Percentiles rank a stretch among this genome's conserved stretches.
Conservation (phyloP, 148 eudicot genomes). For the Silene latifolia region DNA sequence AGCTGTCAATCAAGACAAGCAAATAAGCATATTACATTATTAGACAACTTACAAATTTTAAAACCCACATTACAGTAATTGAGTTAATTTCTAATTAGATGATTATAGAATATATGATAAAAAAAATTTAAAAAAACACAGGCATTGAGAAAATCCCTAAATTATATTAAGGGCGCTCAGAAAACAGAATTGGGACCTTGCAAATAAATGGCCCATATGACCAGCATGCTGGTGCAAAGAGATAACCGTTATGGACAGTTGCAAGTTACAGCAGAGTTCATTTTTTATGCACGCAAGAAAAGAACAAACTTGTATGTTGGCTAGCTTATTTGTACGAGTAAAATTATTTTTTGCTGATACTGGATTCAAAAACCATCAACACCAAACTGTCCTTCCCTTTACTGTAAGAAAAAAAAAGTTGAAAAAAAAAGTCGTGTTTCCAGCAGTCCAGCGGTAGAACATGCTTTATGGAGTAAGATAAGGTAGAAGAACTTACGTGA, state of each 20-base stretch:
- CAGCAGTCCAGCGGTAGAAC: not conserved
- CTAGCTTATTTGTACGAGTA: no score
- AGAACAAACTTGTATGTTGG: not conserved
- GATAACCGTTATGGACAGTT: not conserved
- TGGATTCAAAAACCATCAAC: not conserved
- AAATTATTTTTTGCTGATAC: no score
- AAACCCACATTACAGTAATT: no score
- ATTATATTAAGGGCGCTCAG: not conserved
- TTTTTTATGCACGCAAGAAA: not conserved
- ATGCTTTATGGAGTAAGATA: not conserved
- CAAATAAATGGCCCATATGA: not conserved
- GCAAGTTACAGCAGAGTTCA: not conserved
- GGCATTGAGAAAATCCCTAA: not conserved
- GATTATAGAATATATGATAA: no score
- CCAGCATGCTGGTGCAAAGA: not conserved
- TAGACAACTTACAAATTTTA: not conserved
- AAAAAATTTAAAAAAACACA: no score
- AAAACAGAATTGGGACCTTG: not conserved
- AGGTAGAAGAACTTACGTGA: constrained; percentile 63
- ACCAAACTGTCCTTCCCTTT: not conserved
- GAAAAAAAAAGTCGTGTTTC: not conserved
- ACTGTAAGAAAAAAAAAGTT: not conserved
- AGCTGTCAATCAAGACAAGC: constrained; percentile 46
- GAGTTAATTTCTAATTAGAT: no score
- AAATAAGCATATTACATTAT: not conserved